Evolutionary conservation across 305 asterid genomes (phyloP).

Genomic region (Galium porrigens): DNA sequence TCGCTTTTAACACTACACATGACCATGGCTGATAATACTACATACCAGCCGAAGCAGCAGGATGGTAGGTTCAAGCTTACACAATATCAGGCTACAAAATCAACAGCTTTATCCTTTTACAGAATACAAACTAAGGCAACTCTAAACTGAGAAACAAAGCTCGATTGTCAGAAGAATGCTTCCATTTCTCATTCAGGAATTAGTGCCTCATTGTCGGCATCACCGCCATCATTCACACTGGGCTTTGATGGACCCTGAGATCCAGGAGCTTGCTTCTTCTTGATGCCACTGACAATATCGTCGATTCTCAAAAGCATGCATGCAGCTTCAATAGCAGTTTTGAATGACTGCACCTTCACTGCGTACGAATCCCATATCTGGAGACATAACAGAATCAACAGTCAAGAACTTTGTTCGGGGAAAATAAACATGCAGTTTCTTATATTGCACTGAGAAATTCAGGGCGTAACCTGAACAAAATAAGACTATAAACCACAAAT

Average conservation of each 20-base stretch:
- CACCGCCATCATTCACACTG: conserved; percentile 55
- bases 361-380: conserved; percentile 93
- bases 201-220: conserved; percentile 75
- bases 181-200: conserved; percentile 49
- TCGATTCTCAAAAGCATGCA: conserved; percentile 91
- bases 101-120: conserved; percentile 1
- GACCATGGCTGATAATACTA: conserved; percentile 2
- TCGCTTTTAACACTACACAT: background rate
- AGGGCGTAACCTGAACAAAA: background rate
- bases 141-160: background rate
- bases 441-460: background rate
- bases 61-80: background rate
- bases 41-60: background rate
- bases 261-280: conserved; percentile 77
- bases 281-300: conserved; percentile 91
- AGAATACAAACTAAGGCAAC: conserved; percentile 1
- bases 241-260: conserved; percentile 59
- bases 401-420: background rate
- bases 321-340: conserved; percentile 92
- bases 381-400: background rate
- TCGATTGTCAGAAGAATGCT: background rate
- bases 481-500: background rate
- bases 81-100: conserved; percentile 1
- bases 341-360: conserved; percentile 80
- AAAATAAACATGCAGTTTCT: background rate